Conservation (phyloP, 192 early-diverging fungal genomes). For the Linnemannia schmuckeri region DNA sequence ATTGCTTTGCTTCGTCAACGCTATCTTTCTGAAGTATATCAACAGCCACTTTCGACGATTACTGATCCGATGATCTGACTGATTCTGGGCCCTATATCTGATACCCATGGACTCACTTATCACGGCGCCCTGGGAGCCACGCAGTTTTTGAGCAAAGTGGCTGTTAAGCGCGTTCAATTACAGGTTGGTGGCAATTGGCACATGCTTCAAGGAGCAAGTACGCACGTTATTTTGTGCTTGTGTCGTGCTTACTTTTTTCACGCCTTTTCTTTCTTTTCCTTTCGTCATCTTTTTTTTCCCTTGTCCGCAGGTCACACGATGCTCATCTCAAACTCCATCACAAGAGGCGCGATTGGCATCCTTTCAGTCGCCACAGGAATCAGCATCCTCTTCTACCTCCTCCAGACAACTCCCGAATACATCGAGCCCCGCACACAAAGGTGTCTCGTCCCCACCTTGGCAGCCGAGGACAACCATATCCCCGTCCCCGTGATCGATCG, state of each 20-base stretch:
- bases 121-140: background rate
- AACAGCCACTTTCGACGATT: too few species aligned
- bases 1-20: too few species aligned
- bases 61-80: background rate
- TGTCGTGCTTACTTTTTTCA: background rate
- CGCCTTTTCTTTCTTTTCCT: background rate
- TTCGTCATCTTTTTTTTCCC: background rate
- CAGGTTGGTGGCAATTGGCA: background rate
- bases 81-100: background rate
- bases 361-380: constrained; percentile 6
- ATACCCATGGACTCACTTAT: background rate
- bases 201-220: background rate
- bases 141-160: background rate
- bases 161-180: background rate
- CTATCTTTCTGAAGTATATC: too few species aligned
- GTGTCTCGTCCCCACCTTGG: constrained; percentile 6
- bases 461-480: background rate
- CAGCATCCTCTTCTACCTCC: background rate
- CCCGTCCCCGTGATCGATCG: constrained; percentile 9
- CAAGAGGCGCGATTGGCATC: background rate
- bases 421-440: background rate
- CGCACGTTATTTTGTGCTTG: background rate
- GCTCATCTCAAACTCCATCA: background rate
- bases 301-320: background rate
- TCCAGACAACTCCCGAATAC: background rate